Base-by-base conservation (phyloP, 345 rosid species). In the Isatis tinctoria region DNA sequence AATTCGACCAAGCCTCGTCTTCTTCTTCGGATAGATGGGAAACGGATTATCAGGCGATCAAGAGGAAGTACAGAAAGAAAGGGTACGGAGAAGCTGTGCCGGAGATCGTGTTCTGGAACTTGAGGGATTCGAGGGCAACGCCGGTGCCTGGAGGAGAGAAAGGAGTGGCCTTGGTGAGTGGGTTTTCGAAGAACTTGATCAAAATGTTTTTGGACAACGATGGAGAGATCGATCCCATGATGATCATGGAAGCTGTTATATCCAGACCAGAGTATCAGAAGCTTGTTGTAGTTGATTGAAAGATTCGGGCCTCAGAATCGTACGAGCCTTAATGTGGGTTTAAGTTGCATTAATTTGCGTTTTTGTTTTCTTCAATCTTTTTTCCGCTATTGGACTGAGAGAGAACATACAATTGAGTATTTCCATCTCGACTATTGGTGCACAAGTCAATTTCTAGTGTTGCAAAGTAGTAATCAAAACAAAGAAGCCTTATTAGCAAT, bases 81-180 rank as follows among this genome's bases (percentile, higher is more conserved):
- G n/a, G n/a, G n/a, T n/a, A n/a, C n/a, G n/a, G n/a, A 30, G 69
- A 67, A 0, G 87, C 6, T 3, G 79, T 86, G 9, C 93, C 90
- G 16, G 79, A 87, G 64, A 82, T 79, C 0, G 87, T 87, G 80
- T 89, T 87, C 37, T 89, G 93, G 96, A 87, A 87, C 65, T 45
- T 86, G 78, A 83, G 91, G 67, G 53, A 82, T 10, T 87, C 88
- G 0, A 75, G 11, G 10, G 73, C 88, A 0, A 86, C 87, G 0
- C 88, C 89, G 0, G 92, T 84, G 69, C 8, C 18, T 0, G 85
- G 49, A 10, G 52, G 10, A 0, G 73, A 86, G 67, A 75, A 79
- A 12, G 81, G 92, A 17, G 84, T 80, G 47, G 94, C 90, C 0
- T 76, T 87, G 63, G 90, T 88, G 22, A 82, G 87, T 72, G 92